A percentile compares a stretch with the other conserved stretches of the same genome.
These are phyloP conservation scores for Clonostachys rhizophaga DNA, from an alignment of 2,329 filamentous ascomycete species.

Conservation along the genomic window DNA sequence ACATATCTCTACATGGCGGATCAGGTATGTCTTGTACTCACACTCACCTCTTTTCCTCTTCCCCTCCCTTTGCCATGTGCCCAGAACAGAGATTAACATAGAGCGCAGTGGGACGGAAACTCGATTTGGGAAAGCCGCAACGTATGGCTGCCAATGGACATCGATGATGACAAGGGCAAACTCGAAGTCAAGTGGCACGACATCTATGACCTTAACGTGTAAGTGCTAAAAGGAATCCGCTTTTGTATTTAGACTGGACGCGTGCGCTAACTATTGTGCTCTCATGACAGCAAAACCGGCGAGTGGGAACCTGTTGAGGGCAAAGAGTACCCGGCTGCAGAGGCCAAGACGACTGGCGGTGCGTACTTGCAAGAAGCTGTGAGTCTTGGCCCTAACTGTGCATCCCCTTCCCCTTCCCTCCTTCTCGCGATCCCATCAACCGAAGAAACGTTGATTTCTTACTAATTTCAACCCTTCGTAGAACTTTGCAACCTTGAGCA, in stretches of 20 bases:
- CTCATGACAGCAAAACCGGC: slow-evolving; percentile 29
- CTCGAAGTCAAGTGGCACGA: slow-evolving; percentile 46
- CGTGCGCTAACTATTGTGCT: not conserved
- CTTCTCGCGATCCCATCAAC: not conserved
- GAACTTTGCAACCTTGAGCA: slow-evolving; percentile 36
- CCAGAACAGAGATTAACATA: not conserved
- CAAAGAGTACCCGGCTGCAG: slow-evolving; percentile 36
- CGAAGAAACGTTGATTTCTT: not conserved
- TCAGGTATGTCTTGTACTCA: slow-evolving; percentile 13
- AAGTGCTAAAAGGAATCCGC: slow-evolving; percentile 13
- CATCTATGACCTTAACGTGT: slow-evolving; percentile 46
- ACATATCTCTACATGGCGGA: slow-evolving; percentile 45
- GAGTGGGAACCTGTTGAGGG: slow-evolving; percentile 39
- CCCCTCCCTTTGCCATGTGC: not conserved
- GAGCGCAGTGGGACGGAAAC: slow-evolving; percentile 36
- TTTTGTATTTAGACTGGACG: not conserved
- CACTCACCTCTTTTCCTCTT: not conserved
- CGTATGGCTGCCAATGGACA: slow-evolving; percentile 48
- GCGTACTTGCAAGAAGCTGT: slow-evolving; percentile 46
- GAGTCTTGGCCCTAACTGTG: not conserved
- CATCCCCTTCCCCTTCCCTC: not conserved
- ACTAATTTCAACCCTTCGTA: slow-evolving; percentile 11
- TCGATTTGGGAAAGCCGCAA: slow-evolving; percentile 50
- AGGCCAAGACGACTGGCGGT: slow-evolving; percentile 34
- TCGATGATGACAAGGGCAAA: slow-evolving; percentile 43